phyloP scores from a whole-genome alignment of 345 rosid species.

The Euphorbia peplus region DNA sequence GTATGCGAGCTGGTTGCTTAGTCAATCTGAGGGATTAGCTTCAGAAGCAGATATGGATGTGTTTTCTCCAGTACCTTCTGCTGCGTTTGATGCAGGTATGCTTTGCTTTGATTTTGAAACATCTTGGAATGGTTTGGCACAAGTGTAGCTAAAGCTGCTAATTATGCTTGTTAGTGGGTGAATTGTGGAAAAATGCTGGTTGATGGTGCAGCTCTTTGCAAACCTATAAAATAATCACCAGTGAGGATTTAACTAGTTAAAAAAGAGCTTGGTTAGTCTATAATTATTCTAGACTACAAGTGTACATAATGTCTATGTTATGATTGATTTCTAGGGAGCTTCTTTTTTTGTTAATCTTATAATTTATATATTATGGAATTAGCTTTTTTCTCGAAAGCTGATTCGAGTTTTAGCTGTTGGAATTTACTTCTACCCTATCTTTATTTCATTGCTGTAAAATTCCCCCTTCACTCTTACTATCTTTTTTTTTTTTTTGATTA shows the following conservation, averaged over 20 bases:
- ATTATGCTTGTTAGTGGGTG: conserved; percentile 11
- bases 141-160: conserved; percentile 17
- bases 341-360: background rate
- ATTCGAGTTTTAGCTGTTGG: background rate
- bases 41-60: conserved; percentile 16
- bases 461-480: no score
- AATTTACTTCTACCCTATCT: no score
- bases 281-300: conserved; percentile 10
- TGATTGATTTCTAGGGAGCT: conserved; percentile 28
- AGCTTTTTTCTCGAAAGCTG: background rate
- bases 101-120: conserved; percentile 38
- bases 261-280: conserved; percentile 15
- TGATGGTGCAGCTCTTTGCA: conserved; percentile 1
- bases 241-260: conserved; percentile 9
- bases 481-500: no score
- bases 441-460: no score
- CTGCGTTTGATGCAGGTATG: conserved; percentile 36
- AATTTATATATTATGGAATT: background rate
- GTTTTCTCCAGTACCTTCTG: conserved; percentile 24
- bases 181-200: conserved; percentile 1
- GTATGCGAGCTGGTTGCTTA: conserved; percentile 24
- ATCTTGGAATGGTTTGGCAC: conserved; percentile 34
- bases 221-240: conserved; percentile 2
- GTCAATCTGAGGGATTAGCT: conserved; percentile 16
- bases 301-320: conserved; percentile 19